Base-by-base conservation (phyloP, 441 rosid species). In the Pelargonium fulgidum region DNA sequence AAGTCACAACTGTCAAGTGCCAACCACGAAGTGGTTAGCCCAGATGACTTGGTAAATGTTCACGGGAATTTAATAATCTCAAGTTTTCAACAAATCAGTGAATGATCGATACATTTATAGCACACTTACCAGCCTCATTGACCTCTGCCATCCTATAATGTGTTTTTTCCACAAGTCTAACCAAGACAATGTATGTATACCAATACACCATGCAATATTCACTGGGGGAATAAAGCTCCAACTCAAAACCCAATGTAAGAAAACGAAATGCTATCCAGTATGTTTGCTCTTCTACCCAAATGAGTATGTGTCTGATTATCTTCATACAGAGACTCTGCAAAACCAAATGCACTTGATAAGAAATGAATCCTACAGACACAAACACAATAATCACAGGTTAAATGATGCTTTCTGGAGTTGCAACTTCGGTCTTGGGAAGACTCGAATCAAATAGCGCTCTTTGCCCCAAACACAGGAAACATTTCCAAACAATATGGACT, bases 131-230 rank as follows among this genome's bases (percentile, higher is more conserved):
- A 50, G 75, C 67, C 58, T 70, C 79, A 68, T 70, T 77, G 72
- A 76, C 78, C 42, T 78, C 64, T 59, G 91, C 76, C 76, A 79
- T 82, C 82, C 80, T 86, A 69, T 82, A 67, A 78, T 89, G 96
- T 72, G 86, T 84, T 81, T 83, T 94, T 81, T 92, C 99, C 6
- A 90, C 86, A 69, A 92, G 91, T 82, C 86, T 92, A 84, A 84
- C 76, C 67, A 87, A 81, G 69, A 82, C 88, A 24, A 80, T 83
- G 73, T 90, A 89, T 67, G 85, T 69, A 67, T 92, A 94, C 99
- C 99, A 94, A 80, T 94, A 94, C 5, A 92, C 96, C 98, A 94
- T 90, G 84, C 97, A 89, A 82, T 86, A 90, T 82, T 94, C 98
- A 72, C 82, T 72, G 0, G 90, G 85, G 65, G 97, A 89, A 81